These are phyloP conservation scores for Apodospora peruviana DNA, from an alignment of 495 filamentous ascomycete species.

Conservation along the genomic window DNA sequence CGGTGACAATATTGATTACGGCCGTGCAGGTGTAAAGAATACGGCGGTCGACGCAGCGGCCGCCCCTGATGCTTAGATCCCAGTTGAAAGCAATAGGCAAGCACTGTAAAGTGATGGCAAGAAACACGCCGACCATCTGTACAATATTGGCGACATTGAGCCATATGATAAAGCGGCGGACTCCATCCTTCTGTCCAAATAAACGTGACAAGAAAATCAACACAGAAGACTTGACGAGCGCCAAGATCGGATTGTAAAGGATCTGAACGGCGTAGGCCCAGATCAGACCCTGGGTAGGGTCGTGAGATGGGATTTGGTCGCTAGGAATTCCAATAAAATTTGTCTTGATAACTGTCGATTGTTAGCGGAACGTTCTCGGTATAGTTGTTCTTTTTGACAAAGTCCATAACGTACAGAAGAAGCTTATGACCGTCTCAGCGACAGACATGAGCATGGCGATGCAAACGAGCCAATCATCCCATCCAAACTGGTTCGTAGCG, in stretches of 20 bases:
- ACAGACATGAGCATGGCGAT: conserved; percentile 40
- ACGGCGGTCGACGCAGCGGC: conserved; percentile 44
- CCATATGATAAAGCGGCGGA: conserved; percentile 39
- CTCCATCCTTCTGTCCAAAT: conserved; percentile 40
- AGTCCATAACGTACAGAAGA: conserved; percentile 42
- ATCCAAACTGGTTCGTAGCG: conserved; percentile 29
- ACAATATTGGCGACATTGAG: conserved; percentile 46
- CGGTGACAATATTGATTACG: conserved; percentile 45
- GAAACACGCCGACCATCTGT: conserved; percentile 48
- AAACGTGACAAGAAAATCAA: conserved; percentile 52
- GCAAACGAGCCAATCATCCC: conserved; percentile 41
- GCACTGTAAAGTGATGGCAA: conserved; percentile 57
- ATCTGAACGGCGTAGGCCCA: conserved; percentile 54
- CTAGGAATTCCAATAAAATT: conserved; percentile 47
- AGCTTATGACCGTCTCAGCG: conserved; percentile 37
- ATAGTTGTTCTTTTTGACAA: background rate
- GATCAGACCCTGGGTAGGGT: conserved; percentile 33
- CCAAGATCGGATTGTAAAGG: conserved; percentile 59
- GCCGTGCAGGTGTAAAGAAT: conserved; percentile 42
- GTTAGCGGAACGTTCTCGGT: conserved; percentile 3
- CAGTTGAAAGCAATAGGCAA: conserved; percentile 45
- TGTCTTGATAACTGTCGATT: conserved; percentile 41
- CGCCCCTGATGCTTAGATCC: conserved; percentile 32
- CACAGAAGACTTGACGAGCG: conserved; percentile 54
- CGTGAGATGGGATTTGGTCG: conserved; percentile 39